Conservation (phyloP, 345 rosid genomes). For the Syzygium aqueum region DNA sequence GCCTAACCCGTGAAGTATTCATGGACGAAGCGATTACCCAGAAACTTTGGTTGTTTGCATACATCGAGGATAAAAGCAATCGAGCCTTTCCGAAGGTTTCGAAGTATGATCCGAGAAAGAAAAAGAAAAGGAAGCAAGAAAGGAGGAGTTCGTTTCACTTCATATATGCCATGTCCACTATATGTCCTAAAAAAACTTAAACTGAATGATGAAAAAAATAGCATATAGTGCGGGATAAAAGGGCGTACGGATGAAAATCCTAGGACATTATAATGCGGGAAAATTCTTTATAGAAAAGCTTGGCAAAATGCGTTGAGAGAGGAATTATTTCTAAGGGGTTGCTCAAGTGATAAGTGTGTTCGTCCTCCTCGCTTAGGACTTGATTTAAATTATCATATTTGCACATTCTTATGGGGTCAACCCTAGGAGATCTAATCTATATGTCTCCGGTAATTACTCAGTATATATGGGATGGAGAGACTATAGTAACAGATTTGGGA, state of each 20-base stretch:
- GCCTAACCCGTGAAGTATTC: neutral
- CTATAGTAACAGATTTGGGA: neutral
- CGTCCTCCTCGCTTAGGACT: neutral
- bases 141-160: neutral
- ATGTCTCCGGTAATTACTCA: neutral
- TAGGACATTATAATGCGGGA: neutral
- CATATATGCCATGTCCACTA: neutral
- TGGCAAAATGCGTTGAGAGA: neutral
- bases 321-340: neutral
- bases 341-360: neutral
- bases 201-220: neutral
- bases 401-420: neutral
- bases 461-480: neutral
- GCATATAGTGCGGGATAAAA: neutral
- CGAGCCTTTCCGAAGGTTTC: neutral
- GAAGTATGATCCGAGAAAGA: neutral
- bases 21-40: neutral
- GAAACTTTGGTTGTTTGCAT: neutral
- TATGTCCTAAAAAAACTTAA: neutral
- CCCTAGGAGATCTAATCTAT: neutral
- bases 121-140: neutral
- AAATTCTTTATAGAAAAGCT: neutral
- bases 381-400: neutral
- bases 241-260: neutral
- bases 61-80: neutral